These are phyloP conservation scores for Phalaenopsis equestris DNA, from an alignment of 106 monocot genomes.

Conservation along the genomic window DNA sequence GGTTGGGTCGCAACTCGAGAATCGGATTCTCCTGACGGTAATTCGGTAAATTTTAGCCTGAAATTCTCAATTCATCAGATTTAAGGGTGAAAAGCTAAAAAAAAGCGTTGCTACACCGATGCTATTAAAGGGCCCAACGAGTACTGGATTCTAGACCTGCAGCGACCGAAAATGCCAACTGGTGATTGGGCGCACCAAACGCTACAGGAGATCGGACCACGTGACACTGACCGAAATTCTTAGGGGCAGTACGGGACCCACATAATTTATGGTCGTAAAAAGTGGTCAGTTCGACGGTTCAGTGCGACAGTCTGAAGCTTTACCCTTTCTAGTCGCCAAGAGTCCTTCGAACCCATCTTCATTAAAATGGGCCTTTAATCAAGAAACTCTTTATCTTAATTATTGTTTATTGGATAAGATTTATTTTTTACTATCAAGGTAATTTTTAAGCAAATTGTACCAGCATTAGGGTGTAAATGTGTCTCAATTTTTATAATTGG, in stretches of 20 bases:
- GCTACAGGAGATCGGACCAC: background rate
- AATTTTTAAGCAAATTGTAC: too few species aligned
- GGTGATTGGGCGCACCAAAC: background rate
- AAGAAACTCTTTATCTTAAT: too few species aligned
- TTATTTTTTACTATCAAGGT: too few species aligned
- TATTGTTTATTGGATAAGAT: too few species aligned
- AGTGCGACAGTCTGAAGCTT: background rate
- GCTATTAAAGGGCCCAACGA: too few species aligned
- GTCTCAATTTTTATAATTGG: too few species aligned
- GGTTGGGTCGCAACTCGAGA: background rate
- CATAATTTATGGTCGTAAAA: background rate
- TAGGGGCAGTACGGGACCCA: background rate
- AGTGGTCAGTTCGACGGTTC: background rate
- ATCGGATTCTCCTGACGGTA: background rate
- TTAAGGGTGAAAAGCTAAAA: background rate
- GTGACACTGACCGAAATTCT: background rate
- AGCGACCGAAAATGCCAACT: background rate
- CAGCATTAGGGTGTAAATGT: too few species aligned
- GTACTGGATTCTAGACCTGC: background rate
- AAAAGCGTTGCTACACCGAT: background rate
- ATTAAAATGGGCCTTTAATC: too few species aligned
- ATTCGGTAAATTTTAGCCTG: background rate
- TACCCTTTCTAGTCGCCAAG: background rate
- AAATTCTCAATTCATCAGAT: background rate
- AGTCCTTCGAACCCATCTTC: background rate